phyloP scores from a whole-genome alignment of 75 land plant species.

The Chamaecyparis obtusa region DNA sequence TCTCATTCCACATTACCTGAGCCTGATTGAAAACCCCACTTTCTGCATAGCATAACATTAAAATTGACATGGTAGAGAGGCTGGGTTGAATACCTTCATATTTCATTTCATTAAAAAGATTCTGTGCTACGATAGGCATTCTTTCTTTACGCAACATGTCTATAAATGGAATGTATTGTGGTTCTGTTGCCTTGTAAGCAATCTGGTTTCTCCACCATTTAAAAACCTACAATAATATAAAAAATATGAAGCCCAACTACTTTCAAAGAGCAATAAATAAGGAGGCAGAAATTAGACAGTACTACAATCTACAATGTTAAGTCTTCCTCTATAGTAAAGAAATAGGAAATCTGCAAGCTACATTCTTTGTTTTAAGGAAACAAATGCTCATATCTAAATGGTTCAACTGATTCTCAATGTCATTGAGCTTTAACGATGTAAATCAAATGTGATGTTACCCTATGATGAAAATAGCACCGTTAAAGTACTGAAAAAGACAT shows the following conservation, averaged over 20 bases:
- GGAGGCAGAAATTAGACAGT: background rate
- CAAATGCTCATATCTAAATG: background rate
- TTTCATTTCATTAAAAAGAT: conserved; percentile 47
- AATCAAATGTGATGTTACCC: too few species aligned
- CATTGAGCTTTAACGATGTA: background rate
- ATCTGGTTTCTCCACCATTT: conserved; percentile 10
- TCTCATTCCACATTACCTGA: conserved; percentile 50
- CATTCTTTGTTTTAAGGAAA: background rate
- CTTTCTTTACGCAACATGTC: conserved; percentile 22
- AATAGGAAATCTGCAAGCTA: background rate
- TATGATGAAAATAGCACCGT: background rate
- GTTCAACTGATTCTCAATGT: background rate
- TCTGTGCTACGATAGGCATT: conserved; percentile 38
- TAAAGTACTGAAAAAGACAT: background rate
- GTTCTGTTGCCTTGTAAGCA: conserved; percentile 5
- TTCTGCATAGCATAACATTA: conserved; percentile 64
- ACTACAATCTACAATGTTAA: background rate
- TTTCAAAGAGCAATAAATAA: background rate
- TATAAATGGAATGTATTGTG: conserved; percentile 19
- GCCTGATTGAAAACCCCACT: conserved; percentile 34
- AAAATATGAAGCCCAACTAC: background rate
- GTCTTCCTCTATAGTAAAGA: background rate
- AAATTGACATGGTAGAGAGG: conserved; percentile 31
- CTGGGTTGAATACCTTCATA: conserved; percentile 36
- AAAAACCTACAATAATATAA: conserved; percentile 7